Evolutionary conservation across 78 protist genomes (phyloP).

Genomic region (Reticulomyxa filosa): DNA sequence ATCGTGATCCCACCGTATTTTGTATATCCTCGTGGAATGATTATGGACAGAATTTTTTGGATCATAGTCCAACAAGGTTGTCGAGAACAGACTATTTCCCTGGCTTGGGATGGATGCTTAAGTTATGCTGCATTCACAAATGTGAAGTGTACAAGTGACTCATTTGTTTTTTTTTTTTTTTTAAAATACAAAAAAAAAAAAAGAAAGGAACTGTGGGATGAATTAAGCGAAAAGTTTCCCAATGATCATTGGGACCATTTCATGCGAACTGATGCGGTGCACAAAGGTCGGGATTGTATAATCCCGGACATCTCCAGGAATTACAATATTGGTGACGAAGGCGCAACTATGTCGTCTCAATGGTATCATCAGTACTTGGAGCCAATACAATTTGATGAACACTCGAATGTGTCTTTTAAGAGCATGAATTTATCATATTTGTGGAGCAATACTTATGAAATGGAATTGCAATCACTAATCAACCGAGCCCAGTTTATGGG

Average conservation of each 20-base stretch:
- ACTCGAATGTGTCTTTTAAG: not conserved
- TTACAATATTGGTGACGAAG: slow-evolving; percentile 17
- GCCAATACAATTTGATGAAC: not conserved
- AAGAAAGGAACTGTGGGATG: too few species aligned
- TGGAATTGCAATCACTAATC: not conserved
- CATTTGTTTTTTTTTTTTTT: too few species aligned
- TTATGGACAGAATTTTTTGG: slow-evolving; percentile 14
- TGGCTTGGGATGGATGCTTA: slow-evolving; percentile 40
- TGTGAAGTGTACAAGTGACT: too few species aligned
- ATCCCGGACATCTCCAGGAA: slow-evolving; percentile 16
- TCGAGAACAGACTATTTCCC: slow-evolving; percentile 31
- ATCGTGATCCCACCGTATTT: slow-evolving; percentile 12
- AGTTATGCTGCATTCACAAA: too few species aligned
- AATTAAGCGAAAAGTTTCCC: too few species aligned
- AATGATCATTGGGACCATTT: slow-evolving; percentile 30
- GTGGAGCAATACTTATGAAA: not conserved
- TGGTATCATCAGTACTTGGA: not conserved
- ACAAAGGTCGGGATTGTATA: slow-evolving; percentile 13
- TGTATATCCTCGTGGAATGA: slow-evolving; percentile 46
- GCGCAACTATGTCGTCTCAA: slow-evolving; percentile 5
- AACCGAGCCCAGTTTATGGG: not conserved
- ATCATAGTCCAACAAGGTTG: too few species aligned
- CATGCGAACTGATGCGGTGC: slow-evolving; percentile 6
- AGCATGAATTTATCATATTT: not conserved
- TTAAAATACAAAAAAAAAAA: too few species aligned